These are phyloP conservation scores for Amyloporia xantha DNA, from an alignment of 768 basidiomycete genomes.

Conservation along the genomic window DNA sequence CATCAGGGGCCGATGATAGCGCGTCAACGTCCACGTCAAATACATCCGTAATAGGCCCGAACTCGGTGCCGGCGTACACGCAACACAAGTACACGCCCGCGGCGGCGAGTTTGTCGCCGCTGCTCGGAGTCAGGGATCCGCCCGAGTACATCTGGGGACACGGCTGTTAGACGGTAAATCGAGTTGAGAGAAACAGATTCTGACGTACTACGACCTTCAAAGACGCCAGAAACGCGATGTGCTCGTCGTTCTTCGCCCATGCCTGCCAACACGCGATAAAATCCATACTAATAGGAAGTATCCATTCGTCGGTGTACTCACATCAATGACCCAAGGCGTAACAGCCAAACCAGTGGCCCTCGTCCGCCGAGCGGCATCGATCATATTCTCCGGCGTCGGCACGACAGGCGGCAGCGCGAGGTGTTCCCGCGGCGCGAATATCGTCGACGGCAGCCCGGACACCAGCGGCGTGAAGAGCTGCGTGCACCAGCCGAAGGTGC, in stretches of 20 bases:
- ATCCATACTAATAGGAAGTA: background rate
- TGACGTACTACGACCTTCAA: background rate
- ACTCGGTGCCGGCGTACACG: conserved; percentile 11
- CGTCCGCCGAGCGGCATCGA: background rate
- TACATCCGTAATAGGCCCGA: background rate
- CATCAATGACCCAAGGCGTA: background rate
- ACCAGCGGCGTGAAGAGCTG: conserved; percentile 1
- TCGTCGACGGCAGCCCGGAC: conserved; percentile 11
- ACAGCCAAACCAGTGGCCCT: background rate
- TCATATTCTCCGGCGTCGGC: conserved; percentile 9
- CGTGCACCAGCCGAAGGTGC: conserved; percentile 1
- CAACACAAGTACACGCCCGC: conserved; percentile 6
- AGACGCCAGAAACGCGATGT: background rate
- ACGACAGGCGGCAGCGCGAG: conserved; percentile 11
- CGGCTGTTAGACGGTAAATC: background rate
- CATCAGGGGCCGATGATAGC: background rate
- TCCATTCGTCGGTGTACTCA: background rate
- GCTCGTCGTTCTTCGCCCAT: background rate
- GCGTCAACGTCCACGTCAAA: background rate
- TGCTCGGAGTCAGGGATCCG: conserved; percentile 6
- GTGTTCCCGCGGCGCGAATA: conserved; percentile 16
- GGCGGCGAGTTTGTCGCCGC: conserved; percentile 6
- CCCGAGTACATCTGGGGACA: conserved; percentile 7
- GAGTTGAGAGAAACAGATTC: background rate
- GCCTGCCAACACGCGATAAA: conserved; percentile 1